Percentiles rank a stretch among this genome's conserved stretches.
Evolutionary conservation across 1,284 basidiomycete genomes (phyloP).

Genomic region (Trichosporon inkin): DNA sequence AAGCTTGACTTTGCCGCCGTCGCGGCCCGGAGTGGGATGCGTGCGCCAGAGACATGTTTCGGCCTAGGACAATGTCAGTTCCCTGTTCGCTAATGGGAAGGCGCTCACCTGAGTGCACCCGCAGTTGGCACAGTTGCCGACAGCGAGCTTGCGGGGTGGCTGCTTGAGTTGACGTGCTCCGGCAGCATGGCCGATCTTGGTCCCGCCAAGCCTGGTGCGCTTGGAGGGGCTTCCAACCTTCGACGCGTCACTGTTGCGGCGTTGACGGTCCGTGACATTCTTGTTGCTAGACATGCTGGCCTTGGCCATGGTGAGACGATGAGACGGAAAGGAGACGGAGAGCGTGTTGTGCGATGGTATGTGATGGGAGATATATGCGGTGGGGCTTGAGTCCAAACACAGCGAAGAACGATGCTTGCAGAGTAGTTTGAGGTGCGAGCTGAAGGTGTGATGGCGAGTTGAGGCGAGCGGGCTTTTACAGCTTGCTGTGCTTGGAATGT

Average conservation of each 20-base stretch:
- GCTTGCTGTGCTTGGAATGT: no score
- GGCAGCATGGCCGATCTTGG: constrained; percentile 13
- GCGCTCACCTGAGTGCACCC: constrained; percentile 16
- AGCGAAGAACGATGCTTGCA: no score
- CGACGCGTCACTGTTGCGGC: not conserved
- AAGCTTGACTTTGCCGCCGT: constrained; percentile 1
- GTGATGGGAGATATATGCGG: not conserved
- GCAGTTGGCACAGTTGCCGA: constrained; percentile 17
- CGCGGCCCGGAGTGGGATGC: not conserved
- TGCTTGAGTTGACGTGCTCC: not conserved
- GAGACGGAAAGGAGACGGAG: not conserved
- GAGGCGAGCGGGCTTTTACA: no score
- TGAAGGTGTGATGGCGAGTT: no score
- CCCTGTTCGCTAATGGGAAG: not conserved
- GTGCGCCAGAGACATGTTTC: constrained; percentile 12
- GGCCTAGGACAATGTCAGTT: constrained; percentile 1
- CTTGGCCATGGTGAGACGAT: not conserved
- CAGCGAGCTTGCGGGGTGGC: constrained; percentile 10
- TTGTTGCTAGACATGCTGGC: not conserved
- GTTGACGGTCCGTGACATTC: not conserved
- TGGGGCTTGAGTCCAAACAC: not conserved
- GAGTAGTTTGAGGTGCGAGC: no score
- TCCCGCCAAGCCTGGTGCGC: not conserved
- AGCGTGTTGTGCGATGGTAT: not conserved
- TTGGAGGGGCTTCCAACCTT: not conserved